These are phyloP conservation scores for Penicillium salamii DNA, from an alignment of 495 filamentous ascomycete species.

Conservation along the genomic window DNA sequence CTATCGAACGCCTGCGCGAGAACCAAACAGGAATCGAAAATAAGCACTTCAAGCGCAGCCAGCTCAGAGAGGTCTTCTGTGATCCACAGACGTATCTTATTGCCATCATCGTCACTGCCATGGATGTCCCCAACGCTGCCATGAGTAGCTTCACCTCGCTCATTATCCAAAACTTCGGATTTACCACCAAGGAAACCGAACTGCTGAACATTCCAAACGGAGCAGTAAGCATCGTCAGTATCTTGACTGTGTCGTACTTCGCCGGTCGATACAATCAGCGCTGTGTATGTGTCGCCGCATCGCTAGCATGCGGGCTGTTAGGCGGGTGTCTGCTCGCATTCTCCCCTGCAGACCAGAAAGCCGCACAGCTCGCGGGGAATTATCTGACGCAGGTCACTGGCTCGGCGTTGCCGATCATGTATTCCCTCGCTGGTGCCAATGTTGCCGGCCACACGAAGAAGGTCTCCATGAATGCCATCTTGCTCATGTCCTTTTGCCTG, in stretches of 20 bases:
- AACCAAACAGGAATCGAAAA: constrained; percentile 57
- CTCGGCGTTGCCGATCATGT: neutral
- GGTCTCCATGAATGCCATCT: constrained; percentile 60
- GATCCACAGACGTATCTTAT: constrained; percentile 35
- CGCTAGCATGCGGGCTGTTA: constrained; percentile 41
- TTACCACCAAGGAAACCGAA: constrained; percentile 50
- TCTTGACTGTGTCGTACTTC: constrained; percentile 46
- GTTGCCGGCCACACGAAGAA: constrained; percentile 56
- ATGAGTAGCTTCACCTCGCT: constrained; percentile 28
- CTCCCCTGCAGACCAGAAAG: neutral
- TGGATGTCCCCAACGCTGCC: constrained; percentile 27
- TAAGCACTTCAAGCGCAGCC: constrained; percentile 52
- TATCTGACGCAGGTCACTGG: constrained; percentile 52
- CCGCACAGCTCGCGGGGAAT: constrained; percentile 51
- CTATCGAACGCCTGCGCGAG: constrained; percentile 54
- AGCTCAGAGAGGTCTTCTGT: constrained; percentile 35
- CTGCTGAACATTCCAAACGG: constrained; percentile 66
- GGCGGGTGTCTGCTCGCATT: constrained; percentile 63
- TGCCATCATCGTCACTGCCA: constrained; percentile 24
- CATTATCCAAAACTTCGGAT: constrained; percentile 58
- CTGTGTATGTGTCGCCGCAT: constrained; percentile 43
- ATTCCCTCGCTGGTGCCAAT: constrained; percentile 46
- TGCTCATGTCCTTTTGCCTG: constrained; percentile 54
- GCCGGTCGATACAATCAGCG: constrained; percentile 45
- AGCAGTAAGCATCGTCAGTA: constrained; percentile 52